These are phyloP conservation scores for Antitrichia curtipendula DNA, from an alignment of 225 moss, liverwort and hornwort genomes.

Conservation along the genomic window DNA sequence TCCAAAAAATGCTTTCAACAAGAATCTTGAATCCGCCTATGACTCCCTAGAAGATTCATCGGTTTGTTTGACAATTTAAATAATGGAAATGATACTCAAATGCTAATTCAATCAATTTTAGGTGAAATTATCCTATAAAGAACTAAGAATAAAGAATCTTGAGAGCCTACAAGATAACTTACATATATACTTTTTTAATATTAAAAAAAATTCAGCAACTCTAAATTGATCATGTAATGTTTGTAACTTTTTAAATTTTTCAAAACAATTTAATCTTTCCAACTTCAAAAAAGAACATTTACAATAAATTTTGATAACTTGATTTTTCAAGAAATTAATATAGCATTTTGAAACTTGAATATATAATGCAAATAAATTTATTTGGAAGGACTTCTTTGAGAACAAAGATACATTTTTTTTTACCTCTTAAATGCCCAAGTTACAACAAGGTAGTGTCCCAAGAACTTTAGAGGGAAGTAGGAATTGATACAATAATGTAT, in stretches of 20 bases:
- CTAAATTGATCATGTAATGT: neutral
- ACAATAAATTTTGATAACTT: neutral
- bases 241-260: neutral
- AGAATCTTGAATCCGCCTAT: fast-evolving
- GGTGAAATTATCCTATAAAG: neutral
- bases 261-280: neutral
- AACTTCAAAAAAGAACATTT: neutral
- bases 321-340: neutral
- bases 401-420: neutral
- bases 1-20: neutral
- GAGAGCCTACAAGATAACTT: neutral
- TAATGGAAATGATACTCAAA: neutral
- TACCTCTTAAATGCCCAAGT: neutral
- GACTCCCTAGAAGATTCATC: neutral
- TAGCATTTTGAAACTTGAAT: neutral
- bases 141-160: neutral
- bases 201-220: neutral
- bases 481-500: neutral
- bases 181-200: neutral
- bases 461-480: neutral
- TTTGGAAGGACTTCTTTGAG: neutral
- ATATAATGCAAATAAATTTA: neutral
- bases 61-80: neutral
- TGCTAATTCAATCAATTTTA: neutral
- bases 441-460: fast-evolving